Evolutionary conservation across 2,329 filamentous ascomycete genomes (phyloP), one percentile per base, ranked within the genome.

Genomic region (Stemphylium beticola): DNA sequence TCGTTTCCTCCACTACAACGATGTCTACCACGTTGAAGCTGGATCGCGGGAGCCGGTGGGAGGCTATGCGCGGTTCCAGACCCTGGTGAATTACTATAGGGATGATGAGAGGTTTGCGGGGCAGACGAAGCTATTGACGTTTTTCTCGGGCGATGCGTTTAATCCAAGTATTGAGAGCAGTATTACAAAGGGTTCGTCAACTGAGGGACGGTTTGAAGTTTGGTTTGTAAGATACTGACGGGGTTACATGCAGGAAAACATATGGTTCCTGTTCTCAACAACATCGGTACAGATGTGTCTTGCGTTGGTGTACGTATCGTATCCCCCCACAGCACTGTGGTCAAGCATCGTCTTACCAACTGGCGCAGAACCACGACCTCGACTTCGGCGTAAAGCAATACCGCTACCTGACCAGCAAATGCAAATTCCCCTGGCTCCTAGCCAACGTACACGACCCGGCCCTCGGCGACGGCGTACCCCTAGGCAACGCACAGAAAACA

Each of bases 111-210:
- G 79, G 44, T 95, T 85, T 71, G 73, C 80, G 43, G 85, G 78
- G 15, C 87, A 91, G 70, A 79, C 91, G 1, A 79, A 83, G 34
- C 77, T 92, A 4, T 71, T 96, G 45, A 93, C 91, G 1, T 83
- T 96, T 64, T 97, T 96, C 76, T 96, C 92, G 2, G 92, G 92
- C 33, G 93, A 96, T 81, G 92, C 89, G 9, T 97, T 95, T 77
- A 96, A 96, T 72, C 92, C 93, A 0, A 93, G 90, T 66, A 78
- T 96, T 54, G 92, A 96, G 76, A 93, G 89, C 67, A 90, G 89
- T 15, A 87, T 96, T 31, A 96, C 92, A 2, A 96, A 96, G 78
- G 92, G 91, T 81, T 41, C 42, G 57, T 57, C 22, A 10, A 24
- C 18, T 26, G 26, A n/a, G n/a, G 22, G 15, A 2, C 14, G 17